Evolutionary conservation across 169 alveolate genomes (phyloP), one percentile per base, ranked within the genome.

Genomic region (Cryptosporidium andersoni): DNA sequence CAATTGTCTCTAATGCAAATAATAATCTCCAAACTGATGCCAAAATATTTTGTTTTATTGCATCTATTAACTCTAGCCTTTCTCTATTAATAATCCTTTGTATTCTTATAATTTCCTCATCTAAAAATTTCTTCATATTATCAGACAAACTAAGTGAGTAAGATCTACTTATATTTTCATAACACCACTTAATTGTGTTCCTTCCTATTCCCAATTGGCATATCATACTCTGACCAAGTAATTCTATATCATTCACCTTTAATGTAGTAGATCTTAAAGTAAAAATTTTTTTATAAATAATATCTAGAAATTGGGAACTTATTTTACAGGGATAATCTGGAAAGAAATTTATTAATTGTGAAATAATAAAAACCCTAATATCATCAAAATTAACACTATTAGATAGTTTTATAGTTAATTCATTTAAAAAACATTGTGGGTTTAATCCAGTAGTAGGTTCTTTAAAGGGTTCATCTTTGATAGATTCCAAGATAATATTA

Each of bases 41-140:
- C 45, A 12, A 3, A 14, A 74, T 9, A 36, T 37, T n/a, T 5
- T 47, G 51, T 42, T 55, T 56, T 34, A 58, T 42, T 9, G 42
- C 42, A 47, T 47, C 9, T 42, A 74, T n/a, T 12, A 45, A 9
- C 51, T 48, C 2, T 5, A 2, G 11, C 12, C 85, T 74, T 42
- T 74, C 85, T 4, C 64, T 42, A 12, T 74, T 14, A 11, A 74
- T 58, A 40, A 74, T 55, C n/a, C 3, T 43, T 58, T 58, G 74
- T 9, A 74, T 14, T 58, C 51, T 53, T 16, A 36, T 12, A 40
- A 25, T 56, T 60, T 74, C 85, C 7, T 9, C 9, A 4, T 14
- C 9, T 25, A 74, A 42, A 36, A 58, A 42, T 12, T 60, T 62
- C 37, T 16, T 74, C 37, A 55, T 8, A 8, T 74, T 63, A 9